These are phyloP conservation scores for Butyriboletus loyo DNA, from an alignment of 768 basidiomycete species.

Conservation along the genomic window DNA sequence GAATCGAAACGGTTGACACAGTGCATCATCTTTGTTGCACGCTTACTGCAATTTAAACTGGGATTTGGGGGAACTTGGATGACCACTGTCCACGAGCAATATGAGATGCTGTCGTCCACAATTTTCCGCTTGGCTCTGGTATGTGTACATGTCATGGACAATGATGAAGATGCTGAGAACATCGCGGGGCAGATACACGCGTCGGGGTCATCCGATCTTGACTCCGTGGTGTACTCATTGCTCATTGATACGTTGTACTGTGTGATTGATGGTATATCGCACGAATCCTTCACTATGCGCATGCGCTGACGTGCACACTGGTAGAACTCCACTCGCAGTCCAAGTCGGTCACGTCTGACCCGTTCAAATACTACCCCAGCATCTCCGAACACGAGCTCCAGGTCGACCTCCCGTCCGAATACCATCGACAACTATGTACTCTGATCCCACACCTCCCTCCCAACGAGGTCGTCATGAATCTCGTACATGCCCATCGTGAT, in stretches of 20 bases:
- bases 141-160: slow-evolving; percentile 25
- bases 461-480: slow-evolving; percentile 49
- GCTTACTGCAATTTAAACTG: slow-evolving; percentile 70
- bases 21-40: slow-evolving; percentile 54
- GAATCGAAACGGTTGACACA: slow-evolving; percentile 33
- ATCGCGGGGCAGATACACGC: slow-evolving; percentile 47
- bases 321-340: slow-evolving; percentile 62
- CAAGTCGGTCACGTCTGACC: slow-evolving; percentile 51
- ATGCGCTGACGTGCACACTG: not conserved
- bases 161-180: not conserved
- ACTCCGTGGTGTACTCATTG: slow-evolving; percentile 59
- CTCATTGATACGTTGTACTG: slow-evolving; percentile 74
- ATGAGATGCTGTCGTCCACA: slow-evolving; percentile 38
- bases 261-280: slow-evolving; percentile 62
- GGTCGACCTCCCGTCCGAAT: slow-evolving; percentile 51
- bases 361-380: slow-evolving; percentile 62
- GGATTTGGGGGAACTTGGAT: slow-evolving; percentile 64
- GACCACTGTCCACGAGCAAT: slow-evolving; percentile 43
- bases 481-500: slow-evolving; percentile 60
- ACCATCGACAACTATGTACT: slow-evolving; percentile 53
- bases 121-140: slow-evolving; percentile 56
- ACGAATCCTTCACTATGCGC: too few species aligned
- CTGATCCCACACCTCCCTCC: slow-evolving; percentile 57
- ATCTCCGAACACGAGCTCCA: slow-evolving; percentile 51
- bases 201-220: slow-evolving; percentile 45